These are phyloP conservation scores for Sporobolomyces pararoseus DNA, from an alignment of 768 basidiomycete genomes.

Conservation along the genomic window DNA sequence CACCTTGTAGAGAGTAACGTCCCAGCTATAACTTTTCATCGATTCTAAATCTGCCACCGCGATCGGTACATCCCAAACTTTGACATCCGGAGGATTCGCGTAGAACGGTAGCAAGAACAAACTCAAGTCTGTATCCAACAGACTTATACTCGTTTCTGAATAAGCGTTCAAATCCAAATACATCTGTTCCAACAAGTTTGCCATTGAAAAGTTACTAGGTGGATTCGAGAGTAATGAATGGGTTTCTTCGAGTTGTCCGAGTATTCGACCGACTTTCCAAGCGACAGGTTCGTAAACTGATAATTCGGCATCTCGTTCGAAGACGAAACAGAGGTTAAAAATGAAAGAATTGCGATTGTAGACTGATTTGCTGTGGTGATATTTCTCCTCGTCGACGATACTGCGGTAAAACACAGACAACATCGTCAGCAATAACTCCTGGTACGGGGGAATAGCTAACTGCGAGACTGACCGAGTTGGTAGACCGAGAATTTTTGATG, in stretches of 20 bases:
- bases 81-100: constrained; percentile 81
- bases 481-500: constrained; percentile 84
- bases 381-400: constrained; percentile 42
- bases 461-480: constrained; percentile 68
- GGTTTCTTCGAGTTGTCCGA: constrained; percentile 86
- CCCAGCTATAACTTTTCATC: constrained; percentile 87
- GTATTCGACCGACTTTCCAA: constrained; percentile 84
- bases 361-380: constrained; percentile 43
- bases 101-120: constrained; percentile 95
- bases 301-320: constrained; percentile 81
- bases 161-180: constrained; percentile 97
- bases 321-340: constrained; percentile 95
- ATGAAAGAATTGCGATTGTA: constrained; percentile 72
- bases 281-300: constrained; percentile 95
- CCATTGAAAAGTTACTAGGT: constrained; percentile 61
- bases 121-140: constrained; percentile 90
- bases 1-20: constrained; percentile 86
- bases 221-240: constrained; percentile 71
- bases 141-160: constrained; percentile 83
- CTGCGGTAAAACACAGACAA: no score
- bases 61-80: constrained; percentile 93
- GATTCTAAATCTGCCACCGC: constrained; percentile 77
- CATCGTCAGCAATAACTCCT: no score
- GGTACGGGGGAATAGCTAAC: no score
- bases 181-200: constrained; percentile 74